Conservation (phyloP, 768 basidiomycete genomes). For the Lentinus brumalis region DNA sequence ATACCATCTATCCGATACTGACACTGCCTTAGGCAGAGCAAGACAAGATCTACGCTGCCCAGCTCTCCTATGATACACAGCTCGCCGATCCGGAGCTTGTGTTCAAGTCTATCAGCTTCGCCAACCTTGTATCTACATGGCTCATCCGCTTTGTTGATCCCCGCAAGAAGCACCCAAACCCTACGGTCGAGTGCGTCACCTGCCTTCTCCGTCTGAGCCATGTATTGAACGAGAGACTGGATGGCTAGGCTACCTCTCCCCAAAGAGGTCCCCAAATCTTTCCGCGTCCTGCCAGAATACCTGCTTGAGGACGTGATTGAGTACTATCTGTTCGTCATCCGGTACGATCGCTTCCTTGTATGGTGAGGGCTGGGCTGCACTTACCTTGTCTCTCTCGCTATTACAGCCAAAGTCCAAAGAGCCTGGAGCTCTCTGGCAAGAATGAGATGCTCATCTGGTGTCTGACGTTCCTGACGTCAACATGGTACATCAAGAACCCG, state of each 20-base stretch:
- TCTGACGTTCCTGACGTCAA: slow-evolving; percentile 89
- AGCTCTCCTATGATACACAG: slow-evolving; percentile 83
- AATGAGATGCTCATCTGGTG: slow-evolving; percentile 84
- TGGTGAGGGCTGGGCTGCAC: background rate
- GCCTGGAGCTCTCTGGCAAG: slow-evolving; percentile 83
- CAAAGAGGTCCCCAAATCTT: slow-evolving; percentile 78
- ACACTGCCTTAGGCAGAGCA: slow-evolving; percentile 57
- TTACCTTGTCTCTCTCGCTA: background rate
- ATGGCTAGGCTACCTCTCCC: slow-evolving; percentile 78
- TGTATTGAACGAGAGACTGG: background rate
- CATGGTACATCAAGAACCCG: slow-evolving; percentile 98
- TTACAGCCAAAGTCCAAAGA: slow-evolving; percentile 68
- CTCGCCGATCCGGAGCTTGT: slow-evolving; percentile 85
- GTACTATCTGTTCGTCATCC: slow-evolving; percentile 80
- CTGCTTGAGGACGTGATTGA: slow-evolving; percentile 93
- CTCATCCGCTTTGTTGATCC: slow-evolving; percentile 90
- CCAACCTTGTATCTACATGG: slow-evolving; percentile 93
- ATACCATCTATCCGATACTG: background rate
- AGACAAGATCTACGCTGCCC: slow-evolving; percentile 66
- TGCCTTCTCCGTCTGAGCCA: background rate
- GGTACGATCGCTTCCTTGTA: slow-evolving; percentile 47
- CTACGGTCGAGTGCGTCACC: slow-evolving; percentile 59
- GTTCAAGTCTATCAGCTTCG: slow-evolving; percentile 77
- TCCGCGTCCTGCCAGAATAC: slow-evolving; percentile 91
- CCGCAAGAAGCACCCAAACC: slow-evolving; percentile 70